Evolutionary conservation across 2,329 filamentous ascomycete species (phyloP).

Genomic region (Alternaria ethzedia): DNA sequence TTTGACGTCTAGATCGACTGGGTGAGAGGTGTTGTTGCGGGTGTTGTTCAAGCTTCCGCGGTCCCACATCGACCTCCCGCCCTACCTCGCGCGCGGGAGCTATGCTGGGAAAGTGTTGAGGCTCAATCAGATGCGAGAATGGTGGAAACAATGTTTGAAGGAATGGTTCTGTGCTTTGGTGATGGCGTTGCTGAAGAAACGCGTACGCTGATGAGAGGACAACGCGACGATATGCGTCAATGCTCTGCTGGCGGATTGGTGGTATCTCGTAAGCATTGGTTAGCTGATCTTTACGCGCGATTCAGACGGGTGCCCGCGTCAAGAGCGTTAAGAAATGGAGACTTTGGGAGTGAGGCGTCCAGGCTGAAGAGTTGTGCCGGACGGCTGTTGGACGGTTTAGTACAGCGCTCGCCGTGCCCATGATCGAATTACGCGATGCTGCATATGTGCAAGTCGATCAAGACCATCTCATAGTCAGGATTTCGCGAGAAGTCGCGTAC

Average conservation of each 20-base stretch:
- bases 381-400: background rate
- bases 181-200: constrained; percentile 35
- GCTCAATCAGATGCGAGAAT: constrained; percentile 41
- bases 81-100: constrained; percentile 49
- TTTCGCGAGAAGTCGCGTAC: background rate
- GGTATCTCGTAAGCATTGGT: constrained; percentile 9
- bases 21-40: constrained; percentile 38
- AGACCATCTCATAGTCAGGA: background rate
- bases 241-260: constrained; percentile 19
- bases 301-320: background rate
- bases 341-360: background rate
- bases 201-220: constrained; percentile 28
- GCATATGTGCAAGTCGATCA: background rate
- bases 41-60: constrained; percentile 38
- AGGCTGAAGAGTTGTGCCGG: background rate
- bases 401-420: background rate
- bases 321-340: background rate
- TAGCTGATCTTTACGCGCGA: background rate
- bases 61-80: constrained; percentile 38
- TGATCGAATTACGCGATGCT: background rate
- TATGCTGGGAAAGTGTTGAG: constrained; percentile 46
- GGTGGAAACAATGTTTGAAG: constrained; percentile 17
- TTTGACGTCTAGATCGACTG: constrained; percentile 35
- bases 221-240: constrained; percentile 22
- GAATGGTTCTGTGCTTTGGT: constrained; percentile 18